Conservation (phyloP, 2,329 filamentous ascomycete species). For the Stylonectria norvegica region DNA sequence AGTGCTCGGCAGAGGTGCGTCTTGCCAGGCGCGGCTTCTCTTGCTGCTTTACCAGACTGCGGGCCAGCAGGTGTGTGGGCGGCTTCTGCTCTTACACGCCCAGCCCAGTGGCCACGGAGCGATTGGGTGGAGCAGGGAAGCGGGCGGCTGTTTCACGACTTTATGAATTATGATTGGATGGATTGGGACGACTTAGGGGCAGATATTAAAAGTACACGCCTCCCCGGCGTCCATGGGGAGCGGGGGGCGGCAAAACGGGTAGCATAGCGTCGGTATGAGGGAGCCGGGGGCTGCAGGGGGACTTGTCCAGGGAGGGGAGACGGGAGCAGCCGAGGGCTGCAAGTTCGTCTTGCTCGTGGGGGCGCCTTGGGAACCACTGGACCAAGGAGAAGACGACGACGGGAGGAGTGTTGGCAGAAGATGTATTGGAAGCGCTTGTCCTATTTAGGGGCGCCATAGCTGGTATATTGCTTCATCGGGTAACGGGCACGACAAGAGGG, state of each 20-base stretch:
- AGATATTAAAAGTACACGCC: conserved; percentile 45
- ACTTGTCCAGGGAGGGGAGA: conserved; percentile 18
- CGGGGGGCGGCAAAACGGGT: conserved; percentile 20
- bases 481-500: conserved; percentile 18
- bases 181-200: conserved; percentile 30
- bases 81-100: conserved; percentile 24
- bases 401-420: conserved; percentile 15
- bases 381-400: conserved; percentile 14
- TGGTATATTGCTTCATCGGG: conserved; percentile 30
- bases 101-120: conserved; percentile 24
- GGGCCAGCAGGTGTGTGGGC: conserved; percentile 24
- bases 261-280: conserved; percentile 22
- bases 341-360: conserved; percentile 16
- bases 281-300: conserved; percentile 23
- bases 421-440: conserved; percentile 31
- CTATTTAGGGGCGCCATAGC: conserved; percentile 31
- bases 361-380: conserved; percentile 19
- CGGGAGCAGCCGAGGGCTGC: conserved; percentile 27
- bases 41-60: conserved; percentile 38
- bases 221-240: conserved; percentile 27
- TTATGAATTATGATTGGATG: conserved; percentile 56
- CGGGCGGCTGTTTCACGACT: conserved; percentile 42
- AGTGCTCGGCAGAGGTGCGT: conserved; percentile 34
- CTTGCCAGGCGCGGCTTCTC: conserved; percentile 35
- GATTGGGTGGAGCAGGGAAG: conserved; percentile 17